Evolutionary conservation across 768 basidiomycete genomes (phyloP).

Genomic region (Mycena alexandri): DNA sequence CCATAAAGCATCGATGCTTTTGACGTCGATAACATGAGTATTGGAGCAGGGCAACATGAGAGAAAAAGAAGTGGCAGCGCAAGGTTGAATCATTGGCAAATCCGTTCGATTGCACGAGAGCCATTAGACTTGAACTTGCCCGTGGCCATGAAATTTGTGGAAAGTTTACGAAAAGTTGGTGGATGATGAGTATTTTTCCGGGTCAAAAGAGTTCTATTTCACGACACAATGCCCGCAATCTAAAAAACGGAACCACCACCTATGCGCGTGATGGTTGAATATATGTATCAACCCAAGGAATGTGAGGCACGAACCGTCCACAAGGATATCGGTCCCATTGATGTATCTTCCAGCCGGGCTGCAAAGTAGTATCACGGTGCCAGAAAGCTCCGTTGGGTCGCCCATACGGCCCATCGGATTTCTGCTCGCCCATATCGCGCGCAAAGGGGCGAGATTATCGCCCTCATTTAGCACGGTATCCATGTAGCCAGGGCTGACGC

Average conservation of each 20-base stretch:
- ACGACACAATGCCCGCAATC: not conserved
- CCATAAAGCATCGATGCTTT: too few relatives aligned
- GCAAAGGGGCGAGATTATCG: slow-evolving; percentile 46
- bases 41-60: too few relatives aligned
- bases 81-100: too few relatives aligned
- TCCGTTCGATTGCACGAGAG: too few relatives aligned
- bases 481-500: slow-evolving; percentile 59
- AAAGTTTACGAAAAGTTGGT: too few relatives aligned
- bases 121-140: too few relatives aligned
- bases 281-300: not conserved
- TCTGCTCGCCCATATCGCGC: slow-evolving; percentile 52
- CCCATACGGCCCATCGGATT: slow-evolving; percentile 62
- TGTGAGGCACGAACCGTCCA: slow-evolving; percentile 51
- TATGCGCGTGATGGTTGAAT: not conserved
- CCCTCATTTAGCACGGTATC: slow-evolving; percentile 57
- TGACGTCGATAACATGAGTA: too few relatives aligned
- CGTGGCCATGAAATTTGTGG: too few relatives aligned
- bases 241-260: slow-evolving; percentile 16
- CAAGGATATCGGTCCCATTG: slow-evolving; percentile 55
- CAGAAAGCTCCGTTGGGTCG: slow-evolving; percentile 54
- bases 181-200: too few relatives aligned
- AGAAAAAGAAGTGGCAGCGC: too few relatives aligned
- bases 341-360: slow-evolving; percentile 59
- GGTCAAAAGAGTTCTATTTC: too few relatives aligned
- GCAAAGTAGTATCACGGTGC: slow-evolving; percentile 55